A percentile compares a stretch with the other conserved stretches of the same genome.
phyloP scores from a whole-genome alignment of 805 yeast genomes.

The Spathaspora gorwiae region DNA sequence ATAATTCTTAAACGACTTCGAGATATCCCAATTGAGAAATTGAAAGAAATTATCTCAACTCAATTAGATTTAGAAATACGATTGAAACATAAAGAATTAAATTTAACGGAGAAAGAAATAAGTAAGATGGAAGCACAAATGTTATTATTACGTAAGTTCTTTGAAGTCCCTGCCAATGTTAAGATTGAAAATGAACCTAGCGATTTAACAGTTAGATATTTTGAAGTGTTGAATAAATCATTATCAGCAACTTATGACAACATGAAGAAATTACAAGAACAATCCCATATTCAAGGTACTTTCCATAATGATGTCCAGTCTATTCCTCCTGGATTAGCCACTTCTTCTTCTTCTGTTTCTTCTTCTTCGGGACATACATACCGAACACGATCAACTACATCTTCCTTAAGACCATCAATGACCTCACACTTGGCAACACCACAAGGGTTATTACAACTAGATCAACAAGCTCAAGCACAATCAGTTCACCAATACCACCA shows the following conservation, averaged over 20 bases:
- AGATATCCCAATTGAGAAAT: constrained; percentile 20
- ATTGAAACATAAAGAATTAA: constrained; percentile 53
- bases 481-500: not conserved
- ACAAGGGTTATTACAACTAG: not conserved
- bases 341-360: not conserved
- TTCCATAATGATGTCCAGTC: not conserved
- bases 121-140: constrained; percentile 56
- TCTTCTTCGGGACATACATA: constrained; percentile 24
- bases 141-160: constrained; percentile 44
- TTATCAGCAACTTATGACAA: constrained; percentile 26
- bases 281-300: not conserved
- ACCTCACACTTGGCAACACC: constrained; percentile 15
- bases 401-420: constrained; percentile 49
- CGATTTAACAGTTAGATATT: constrained; percentile 42
- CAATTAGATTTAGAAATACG: constrained; percentile 58
- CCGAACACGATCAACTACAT: constrained; percentile 48
- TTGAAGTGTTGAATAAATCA: constrained; percentile 30
- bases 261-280: not conserved
- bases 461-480: not conserved
- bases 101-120: constrained; percentile 48
- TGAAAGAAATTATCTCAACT: constrained; percentile 33
- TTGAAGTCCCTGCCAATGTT: constrained; percentile 36
- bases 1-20: constrained; percentile 8
- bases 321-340: not conserved
- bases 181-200: constrained; percentile 41